A percentile compares a stretch with the other conserved stretches of the same genome.
Evolutionary conservation across 2,329 filamentous ascomycete genomes (phyloP).

Genomic region (Didymella segeticola): DNA sequence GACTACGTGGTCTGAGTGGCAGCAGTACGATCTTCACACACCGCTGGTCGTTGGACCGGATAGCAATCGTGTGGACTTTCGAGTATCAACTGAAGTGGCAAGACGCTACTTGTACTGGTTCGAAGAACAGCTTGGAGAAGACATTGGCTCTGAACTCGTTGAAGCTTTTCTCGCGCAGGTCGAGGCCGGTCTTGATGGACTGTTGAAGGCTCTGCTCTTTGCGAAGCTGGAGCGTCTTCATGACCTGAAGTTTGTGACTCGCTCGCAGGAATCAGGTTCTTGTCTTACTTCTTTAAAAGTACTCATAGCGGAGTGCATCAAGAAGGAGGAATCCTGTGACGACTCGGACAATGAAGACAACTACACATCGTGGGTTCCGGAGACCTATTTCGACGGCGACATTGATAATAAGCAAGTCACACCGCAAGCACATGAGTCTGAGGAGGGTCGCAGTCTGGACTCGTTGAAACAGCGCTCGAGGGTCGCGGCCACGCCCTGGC

Average conservation of each 20-base stretch:
- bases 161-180: neutral
- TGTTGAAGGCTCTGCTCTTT: slow-evolving; percentile 10
- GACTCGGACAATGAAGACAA: neutral
- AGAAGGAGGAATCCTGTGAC: neutral
- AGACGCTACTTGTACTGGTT: slow-evolving; percentile 5
- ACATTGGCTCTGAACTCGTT: neutral
- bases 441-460: neutral
- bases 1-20: slow-evolving; percentile 4
- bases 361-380: no score
- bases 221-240: slow-evolving; percentile 2
- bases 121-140: neutral
- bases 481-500: neutral
- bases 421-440: neutral
- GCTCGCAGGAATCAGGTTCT: neutral
- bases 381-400: neutral
- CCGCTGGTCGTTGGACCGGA: neutral
- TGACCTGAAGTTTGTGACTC: slow-evolving; percentile 1
- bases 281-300: neutral
- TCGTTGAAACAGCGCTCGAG: neutral
- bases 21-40: neutral
- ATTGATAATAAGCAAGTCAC: neutral
- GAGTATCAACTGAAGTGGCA: neutral
- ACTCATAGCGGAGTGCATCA: neutral
- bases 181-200: slow-evolving; percentile 4
- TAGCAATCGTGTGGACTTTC: neutral